A percentile compares a stretch with the other conserved stretches of the same genome.
phyloP scores from a whole-genome alignment of 2,329 filamentous ascomycete species.

The Hypoxylon sp. region DNA sequence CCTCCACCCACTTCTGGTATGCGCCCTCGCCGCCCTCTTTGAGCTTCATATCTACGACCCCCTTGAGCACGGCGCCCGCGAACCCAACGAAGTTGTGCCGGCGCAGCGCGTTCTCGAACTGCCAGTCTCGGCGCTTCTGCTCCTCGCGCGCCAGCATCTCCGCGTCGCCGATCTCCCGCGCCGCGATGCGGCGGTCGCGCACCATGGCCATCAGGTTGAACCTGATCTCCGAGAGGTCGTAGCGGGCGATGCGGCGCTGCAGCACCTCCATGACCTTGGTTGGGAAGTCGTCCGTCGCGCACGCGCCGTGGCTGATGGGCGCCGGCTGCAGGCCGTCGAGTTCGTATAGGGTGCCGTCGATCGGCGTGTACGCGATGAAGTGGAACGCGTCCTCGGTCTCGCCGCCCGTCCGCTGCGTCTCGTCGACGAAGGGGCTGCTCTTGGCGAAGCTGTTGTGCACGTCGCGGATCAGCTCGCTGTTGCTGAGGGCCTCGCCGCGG shows the following conservation, averaged over 20 bases:
- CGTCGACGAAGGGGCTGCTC: conserved; percentile 90
- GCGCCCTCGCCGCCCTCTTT: conserved; percentile 70
- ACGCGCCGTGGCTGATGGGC: conserved; percentile 88
- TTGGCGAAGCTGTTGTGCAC: conserved; percentile 93
- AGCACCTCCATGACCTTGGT: conserved; percentile 87
- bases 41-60: conserved; percentile 81
- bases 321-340: conserved; percentile 93
- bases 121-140: conserved; percentile 86
- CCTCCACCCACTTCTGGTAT: conserved; percentile 79
- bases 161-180: conserved; percentile 82
- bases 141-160: conserved; percentile 84
- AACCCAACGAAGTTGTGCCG: conserved; percentile 98
- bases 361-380: conserved; percentile 93
- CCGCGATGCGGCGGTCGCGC: conserved; percentile 80
- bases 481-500: conserved; percentile 70
- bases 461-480: conserved; percentile 75
- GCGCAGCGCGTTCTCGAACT: conserved; percentile 92
- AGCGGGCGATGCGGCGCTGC: conserved; percentile 83
- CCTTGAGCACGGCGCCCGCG: conserved; percentile 88
- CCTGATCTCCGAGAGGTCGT: conserved; percentile 87
- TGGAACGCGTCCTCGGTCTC: conserved; percentile 93
- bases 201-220: conserved; percentile 98
- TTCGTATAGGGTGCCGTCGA: conserved; percentile 87
- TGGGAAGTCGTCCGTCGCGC: conserved; percentile 77
- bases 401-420: conserved; percentile 79